These are phyloP conservation scores for Vanderwaltozyma verrucispora DNA, from an alignment of 805 yeast species.

Conservation along the genomic window DNA sequence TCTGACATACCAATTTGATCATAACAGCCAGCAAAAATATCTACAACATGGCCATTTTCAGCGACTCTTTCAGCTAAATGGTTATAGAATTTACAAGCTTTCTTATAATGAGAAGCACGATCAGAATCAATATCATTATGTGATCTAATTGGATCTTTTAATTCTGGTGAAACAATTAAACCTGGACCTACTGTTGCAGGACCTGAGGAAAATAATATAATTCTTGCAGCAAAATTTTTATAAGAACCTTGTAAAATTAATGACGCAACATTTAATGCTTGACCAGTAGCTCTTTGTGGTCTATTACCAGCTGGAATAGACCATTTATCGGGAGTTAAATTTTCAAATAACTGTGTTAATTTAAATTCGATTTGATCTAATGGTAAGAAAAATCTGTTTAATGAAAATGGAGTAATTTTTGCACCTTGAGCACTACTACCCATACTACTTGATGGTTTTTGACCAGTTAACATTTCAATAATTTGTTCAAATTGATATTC, in stretches of 20 bases:
- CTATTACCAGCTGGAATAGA: conserved; percentile 70
- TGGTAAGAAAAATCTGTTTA: conserved; percentile 58
- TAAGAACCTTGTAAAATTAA: conserved; percentile 68
- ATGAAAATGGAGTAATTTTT: conserved; percentile 30
- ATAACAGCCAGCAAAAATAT: conserved; percentile 85
- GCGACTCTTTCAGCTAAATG: conserved; percentile 60
- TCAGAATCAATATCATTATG: conserved; percentile 93
- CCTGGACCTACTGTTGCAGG: conserved; percentile 93
- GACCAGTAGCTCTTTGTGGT: conserved; percentile 82
- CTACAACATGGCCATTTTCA: conserved; percentile 64
- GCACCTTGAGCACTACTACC: no score
- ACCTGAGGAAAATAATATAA: conserved; percentile 85
- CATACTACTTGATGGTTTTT: conserved; percentile 32
- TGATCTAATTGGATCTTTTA: conserved; percentile 91
- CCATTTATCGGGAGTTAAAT: conserved; percentile 75
- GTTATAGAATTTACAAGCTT: conserved; percentile 73
- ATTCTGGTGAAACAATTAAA: conserved; percentile 75
- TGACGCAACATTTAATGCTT: conserved; percentile 77
- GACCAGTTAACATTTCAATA: conserved; percentile 49
- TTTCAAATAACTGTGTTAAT: conserved; percentile 66
- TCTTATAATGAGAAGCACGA: conserved; percentile 71
- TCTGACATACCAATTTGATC: conserved; percentile 92
- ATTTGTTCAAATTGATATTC: conserved; percentile 50
- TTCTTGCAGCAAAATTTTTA: conserved; percentile 77
- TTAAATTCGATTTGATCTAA: conserved; percentile 71